phyloP scores from a whole-genome alignment of 78 protist genomes.

The Dictyostelium firmibasis region DNA sequence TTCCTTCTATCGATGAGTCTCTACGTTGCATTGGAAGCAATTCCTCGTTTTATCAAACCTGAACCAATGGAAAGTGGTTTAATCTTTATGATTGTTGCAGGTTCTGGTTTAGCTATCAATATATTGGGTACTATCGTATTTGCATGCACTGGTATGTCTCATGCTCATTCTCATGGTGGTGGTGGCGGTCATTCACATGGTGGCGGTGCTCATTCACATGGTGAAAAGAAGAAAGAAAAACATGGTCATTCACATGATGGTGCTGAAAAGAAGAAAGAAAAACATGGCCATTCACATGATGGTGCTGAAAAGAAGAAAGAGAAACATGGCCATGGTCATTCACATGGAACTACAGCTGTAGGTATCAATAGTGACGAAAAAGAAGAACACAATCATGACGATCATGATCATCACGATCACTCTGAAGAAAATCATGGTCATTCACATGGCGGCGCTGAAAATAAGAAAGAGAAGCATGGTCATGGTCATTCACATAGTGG shows the following conservation, averaged over 20 bases:
- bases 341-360: conserved; percentile 12
- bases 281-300: conserved; percentile 73
- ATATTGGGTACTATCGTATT: conserved; percentile 82
- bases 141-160: conserved; percentile 72
- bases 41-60: conserved; percentile 82
- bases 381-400: neutral
- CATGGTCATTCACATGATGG: conserved; percentile 35
- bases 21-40: conserved; percentile 82
- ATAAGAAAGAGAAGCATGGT: neutral
- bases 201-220: conserved; percentile 36
- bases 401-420: conserved; percentile 44
- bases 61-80: conserved; percentile 49
- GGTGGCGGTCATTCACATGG: conserved; percentile 78
- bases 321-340: conserved; percentile 48
- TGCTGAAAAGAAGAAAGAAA: conserved; percentile 45
- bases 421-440: conserved; percentile 52
- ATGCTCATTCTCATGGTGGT: conserved; percentile 81
- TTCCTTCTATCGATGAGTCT: conserved; percentile 87
- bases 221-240: conserved; percentile 40
- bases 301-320: neutral
- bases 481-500: conserved; percentile 72
- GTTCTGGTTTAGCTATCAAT: conserved; percentile 86
- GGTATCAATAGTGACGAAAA: neutral
- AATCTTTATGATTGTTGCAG: conserved; percentile 85
- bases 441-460: conserved; percentile 24